Conservation (phyloP, 225 moss, liverwort and hornwort genomes). For the Physcomitrellopsis africana region DNA sequence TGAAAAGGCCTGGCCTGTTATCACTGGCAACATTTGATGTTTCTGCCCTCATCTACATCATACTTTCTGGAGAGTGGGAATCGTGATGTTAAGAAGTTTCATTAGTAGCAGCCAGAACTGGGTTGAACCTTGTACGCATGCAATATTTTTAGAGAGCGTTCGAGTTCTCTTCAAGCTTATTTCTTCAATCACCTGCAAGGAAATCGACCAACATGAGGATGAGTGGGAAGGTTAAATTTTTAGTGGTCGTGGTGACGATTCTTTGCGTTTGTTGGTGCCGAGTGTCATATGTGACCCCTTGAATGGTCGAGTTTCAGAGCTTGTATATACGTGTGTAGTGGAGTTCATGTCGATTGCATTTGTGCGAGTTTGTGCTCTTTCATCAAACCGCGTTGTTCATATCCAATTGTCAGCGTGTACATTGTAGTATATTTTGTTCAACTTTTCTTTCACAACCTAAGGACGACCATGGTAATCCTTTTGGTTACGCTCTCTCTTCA, state of each 20-base stretch:
- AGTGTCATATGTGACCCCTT: conserved; percentile 44
- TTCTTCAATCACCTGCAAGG: not conserved
- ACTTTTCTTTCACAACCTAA: conserved; percentile 15
- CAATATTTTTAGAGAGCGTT: conserved; percentile 21
- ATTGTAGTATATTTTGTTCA: conserved; percentile 2
- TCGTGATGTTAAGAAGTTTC: not conserved
- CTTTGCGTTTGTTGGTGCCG: conserved; percentile 53
- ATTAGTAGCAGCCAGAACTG: not conserved
- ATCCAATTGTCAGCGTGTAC: conserved; percentile 20
- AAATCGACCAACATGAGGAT: conserved; percentile 31
- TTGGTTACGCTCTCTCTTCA: conserved; percentile 6
- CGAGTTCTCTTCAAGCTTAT: conserved; percentile 17
- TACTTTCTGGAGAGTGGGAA: not conserved
- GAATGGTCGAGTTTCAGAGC: conserved; percentile 6
- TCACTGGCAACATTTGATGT: not conserved
- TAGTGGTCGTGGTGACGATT: conserved; percentile 40
- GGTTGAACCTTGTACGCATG: not conserved
- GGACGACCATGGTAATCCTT: conserved; percentile 13
- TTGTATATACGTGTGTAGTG: conserved; percentile 10
- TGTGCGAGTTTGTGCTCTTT: conserved; percentile 19
- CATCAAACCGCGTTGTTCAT: conserved; percentile 7
- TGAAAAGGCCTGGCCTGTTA: not conserved
- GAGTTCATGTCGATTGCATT: not conserved
- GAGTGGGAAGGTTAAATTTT: conserved; percentile 44
- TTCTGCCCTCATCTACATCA: conserved; percentile 13